Conservation (phyloP, 2,329 filamentous ascomycete genomes). For the Sporothrix humicola region DNA sequence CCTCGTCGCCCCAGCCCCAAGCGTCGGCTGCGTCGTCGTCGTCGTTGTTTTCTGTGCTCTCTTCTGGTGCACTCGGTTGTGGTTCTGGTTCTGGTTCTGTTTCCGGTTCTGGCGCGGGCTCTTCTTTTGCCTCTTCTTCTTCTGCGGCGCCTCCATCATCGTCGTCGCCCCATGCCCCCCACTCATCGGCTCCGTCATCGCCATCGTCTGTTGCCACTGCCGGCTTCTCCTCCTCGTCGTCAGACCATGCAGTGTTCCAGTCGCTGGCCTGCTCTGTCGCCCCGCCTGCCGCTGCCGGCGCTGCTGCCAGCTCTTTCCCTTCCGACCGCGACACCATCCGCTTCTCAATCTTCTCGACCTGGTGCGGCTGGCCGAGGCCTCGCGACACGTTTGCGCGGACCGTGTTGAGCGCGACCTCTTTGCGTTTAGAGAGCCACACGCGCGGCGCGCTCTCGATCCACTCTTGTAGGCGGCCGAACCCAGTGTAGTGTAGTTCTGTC, state of each 20-base stretch:
- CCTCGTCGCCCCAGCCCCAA: conserved; percentile 85
- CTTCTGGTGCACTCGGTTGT: conserved; percentile 34
- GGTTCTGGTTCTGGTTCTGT: conserved; percentile 36
- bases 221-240: conserved; percentile 58
- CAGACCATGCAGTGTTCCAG: conserved; percentile 83
- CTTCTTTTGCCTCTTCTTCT: conserved; percentile 48
- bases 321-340: conserved; percentile 73
- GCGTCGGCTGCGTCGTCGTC: conserved; percentile 66
- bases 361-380: conserved; percentile 67
- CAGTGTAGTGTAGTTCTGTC: conserved; percentile 65
- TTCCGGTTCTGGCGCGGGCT: conserved; percentile 44
- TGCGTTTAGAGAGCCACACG: conserved; percentile 84
- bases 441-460: conserved; percentile 83
- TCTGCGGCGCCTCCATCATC: conserved; percentile 49
- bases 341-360: conserved; percentile 84
- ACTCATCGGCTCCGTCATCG: conserved; percentile 48
- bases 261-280: conserved; percentile 59
- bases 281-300: conserved; percentile 53
- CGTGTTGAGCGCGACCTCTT: conserved; percentile 77
- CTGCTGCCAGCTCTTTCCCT: conserved; percentile 65
- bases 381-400: conserved; percentile 71
- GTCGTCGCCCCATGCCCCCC: conserved; percentile 45
- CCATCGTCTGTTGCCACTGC: conserved; percentile 31
- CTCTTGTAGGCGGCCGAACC: conserved; percentile 67
- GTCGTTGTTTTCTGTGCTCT: conserved; percentile 29